phyloP scores from a whole-genome alignment of 1,284 basidiomycete species.

The Cryptococcus sp. region DNA sequence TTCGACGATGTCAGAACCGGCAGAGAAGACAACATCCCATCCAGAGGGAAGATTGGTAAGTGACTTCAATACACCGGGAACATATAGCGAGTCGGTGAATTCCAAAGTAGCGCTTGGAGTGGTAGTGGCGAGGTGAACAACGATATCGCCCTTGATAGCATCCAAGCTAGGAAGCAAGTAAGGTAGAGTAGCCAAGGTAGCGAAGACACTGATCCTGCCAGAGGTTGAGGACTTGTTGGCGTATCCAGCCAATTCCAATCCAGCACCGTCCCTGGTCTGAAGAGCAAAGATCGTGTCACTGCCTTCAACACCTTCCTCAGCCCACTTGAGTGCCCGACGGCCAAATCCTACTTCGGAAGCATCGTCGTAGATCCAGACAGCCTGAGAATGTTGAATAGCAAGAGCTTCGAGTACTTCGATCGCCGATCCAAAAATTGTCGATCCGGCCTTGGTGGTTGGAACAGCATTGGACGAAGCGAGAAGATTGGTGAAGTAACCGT shows the following conservation, averaged over 20 bases:
- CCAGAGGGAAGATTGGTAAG: conserved; percentile 64
- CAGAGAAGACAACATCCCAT: conserved; percentile 72
- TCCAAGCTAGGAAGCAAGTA: conserved; percentile 69
- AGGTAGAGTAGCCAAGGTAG: conserved; percentile 53
- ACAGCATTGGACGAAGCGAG: conserved; percentile 28
- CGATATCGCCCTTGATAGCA: conserved; percentile 62
- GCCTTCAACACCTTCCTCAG: conserved; percentile 11
- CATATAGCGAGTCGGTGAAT: conserved; percentile 62
- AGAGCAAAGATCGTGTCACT: conserved; percentile 59
- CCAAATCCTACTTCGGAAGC: conserved; percentile 44
- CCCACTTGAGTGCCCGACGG: conserved; percentile 19
- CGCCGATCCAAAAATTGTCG: conserved; percentile 38
- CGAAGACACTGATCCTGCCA: conserved; percentile 44
- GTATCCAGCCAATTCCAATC: conserved; percentile 73
- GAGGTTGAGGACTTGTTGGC: conserved; percentile 53
- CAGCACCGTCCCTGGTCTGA: conserved; percentile 84
- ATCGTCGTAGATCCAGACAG: conserved; percentile 48
- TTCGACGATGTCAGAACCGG: conserved; percentile 71
- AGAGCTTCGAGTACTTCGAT: conserved; percentile 42
- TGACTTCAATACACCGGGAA: conserved; percentile 43
- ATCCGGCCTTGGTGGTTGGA: conserved; percentile 33
- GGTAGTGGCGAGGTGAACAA: conserved; percentile 72
- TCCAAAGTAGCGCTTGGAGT: conserved; percentile 57
- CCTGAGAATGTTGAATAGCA: conserved; percentile 36
- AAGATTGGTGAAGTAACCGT: conserved; percentile 31